These are phyloP conservation scores for Ajuga chamaepitys DNA, from an alignment of 257 asterid species.

Conservation along the genomic window DNA sequence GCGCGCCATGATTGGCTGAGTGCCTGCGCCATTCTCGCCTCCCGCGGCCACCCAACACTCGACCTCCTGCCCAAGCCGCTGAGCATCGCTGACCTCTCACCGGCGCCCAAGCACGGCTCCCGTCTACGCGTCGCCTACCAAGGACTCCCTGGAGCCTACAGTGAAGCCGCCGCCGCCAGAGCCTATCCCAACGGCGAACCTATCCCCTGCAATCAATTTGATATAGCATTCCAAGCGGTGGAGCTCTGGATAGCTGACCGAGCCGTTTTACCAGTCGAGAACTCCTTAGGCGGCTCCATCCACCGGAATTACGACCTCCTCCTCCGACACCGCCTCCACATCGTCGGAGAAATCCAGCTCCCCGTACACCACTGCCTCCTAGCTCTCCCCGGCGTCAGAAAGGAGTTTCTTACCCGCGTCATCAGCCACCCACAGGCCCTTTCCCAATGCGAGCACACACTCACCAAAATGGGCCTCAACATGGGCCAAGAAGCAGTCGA, in stretches of 20 bases:
- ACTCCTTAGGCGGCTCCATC: slow-evolving; percentile 86
- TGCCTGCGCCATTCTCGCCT: slow-evolving; percentile 67
- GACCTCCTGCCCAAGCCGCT: slow-evolving; percentile 48
- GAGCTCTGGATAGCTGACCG: slow-evolving; percentile 91
- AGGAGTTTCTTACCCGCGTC: slow-evolving; percentile 53
- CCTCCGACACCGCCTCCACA: slow-evolving; percentile 95
- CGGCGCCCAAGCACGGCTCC: slow-evolving; percentile 88
- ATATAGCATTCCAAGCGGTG: slow-evolving; percentile 82
- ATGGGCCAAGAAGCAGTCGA: slow-evolving; percentile 73
- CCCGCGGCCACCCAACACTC: slow-evolving; percentile 45
- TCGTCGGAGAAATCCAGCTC: slow-evolving; percentile 86
- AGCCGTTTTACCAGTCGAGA: slow-evolving; percentile 85
- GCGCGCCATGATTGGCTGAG: slow-evolving; percentile 76
- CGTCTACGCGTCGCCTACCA: slow-evolving; percentile 79
- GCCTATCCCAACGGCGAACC: slow-evolving; percentile 83
- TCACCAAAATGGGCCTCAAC: slow-evolving; percentile 51
- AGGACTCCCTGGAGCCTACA: slow-evolving; percentile 88
- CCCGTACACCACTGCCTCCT: slow-evolving; percentile 88
- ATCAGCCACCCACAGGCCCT: slow-evolving; percentile 92
- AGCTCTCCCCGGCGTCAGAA: slow-evolving; percentile 69
- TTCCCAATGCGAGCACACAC: slow-evolving; percentile 78
- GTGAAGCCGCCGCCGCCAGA: slow-evolving; percentile 86
- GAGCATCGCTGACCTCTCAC: slow-evolving; percentile 62
- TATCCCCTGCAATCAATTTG: slow-evolving; percentile 88
- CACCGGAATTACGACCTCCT: slow-evolving; percentile 94